Base-by-base conservation (phyloP, 495 filamentous ascomycete species). In the Aspergillus sclerotiicarbonarius region DNA sequence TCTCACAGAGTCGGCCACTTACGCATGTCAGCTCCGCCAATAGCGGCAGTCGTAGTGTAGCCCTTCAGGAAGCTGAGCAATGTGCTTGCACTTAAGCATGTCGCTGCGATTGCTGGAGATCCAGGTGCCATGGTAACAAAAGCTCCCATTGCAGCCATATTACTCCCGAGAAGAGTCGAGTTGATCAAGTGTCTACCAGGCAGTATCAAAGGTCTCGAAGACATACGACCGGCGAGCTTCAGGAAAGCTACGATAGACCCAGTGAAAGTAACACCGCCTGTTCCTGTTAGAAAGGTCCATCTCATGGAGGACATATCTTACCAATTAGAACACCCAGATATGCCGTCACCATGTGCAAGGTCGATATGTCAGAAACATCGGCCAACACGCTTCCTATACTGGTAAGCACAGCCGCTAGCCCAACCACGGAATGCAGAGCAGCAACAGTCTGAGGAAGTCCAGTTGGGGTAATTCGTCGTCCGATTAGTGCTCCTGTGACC, bases 11-110 rank as follows among this genome's bases (percentile, higher is more conserved):
- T 19, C n/a, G 5, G 6, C 12, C 16, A 69, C 73, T 16, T 67
- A 77, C 74, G 88, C 88, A 91, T 91, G 64, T 91, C 89, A 5
- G 89, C 90, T n/a, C 89, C 90, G 10, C 90, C 90, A 67, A 93
- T 91, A 9, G 87, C 88, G 32, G 90, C 77, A 0, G 90, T 93
- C 2, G 90, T 91, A 10, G 90, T 93, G 62, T 81, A 91, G 4
- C 90, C 90, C 65, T 93, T 91, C 56, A 88, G 61, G 76, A 93
- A 93, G 46, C 87, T 90, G 12, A 93, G 80, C 1, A 81, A 71
- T 1, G 89, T 86, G 68, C 87, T 93, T 56, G 86, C 86, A 53
- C 84, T 82, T 1, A 92, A 76, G 46, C 87, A 90, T 7, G 79
- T 81, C 13, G 88, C 89, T 43, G 88, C 90, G 57, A 93, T 89